A percentile compares a stretch with the other conserved stretches of the same genome.
Conservation (phyloP, 495 filamentous ascomycete genomes). For the Talaromyces borbonicus region DNA sequence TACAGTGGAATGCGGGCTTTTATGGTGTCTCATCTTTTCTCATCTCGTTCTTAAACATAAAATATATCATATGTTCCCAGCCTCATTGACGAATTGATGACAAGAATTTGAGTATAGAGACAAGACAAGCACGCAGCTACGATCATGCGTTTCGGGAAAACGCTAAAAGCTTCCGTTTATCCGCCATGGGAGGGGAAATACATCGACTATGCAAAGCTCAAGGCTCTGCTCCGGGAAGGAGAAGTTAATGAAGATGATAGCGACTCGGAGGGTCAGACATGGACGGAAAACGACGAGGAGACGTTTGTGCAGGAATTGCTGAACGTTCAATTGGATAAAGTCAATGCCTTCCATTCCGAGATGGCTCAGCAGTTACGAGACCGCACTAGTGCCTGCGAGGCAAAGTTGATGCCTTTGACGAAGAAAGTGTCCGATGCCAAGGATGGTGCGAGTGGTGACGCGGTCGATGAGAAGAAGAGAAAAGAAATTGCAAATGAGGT, state of each 20-base stretch:
- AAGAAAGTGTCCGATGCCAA: constrained; percentile 19
- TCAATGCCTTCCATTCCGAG: constrained; percentile 75
- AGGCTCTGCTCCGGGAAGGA: constrained; percentile 70
- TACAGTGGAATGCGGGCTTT: no score
- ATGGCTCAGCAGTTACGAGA: constrained; percentile 63
- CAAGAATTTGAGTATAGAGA: no score
- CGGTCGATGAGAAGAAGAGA: constrained; percentile 31
- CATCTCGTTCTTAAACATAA: no score
- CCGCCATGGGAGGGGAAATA: constrained; percentile 86
- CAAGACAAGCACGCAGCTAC: no score
- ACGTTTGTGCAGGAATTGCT: constrained; percentile 88
- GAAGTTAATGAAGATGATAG: constrained; percentile 41
- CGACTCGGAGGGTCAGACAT: constrained; percentile 44
- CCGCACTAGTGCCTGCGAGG: constrained; percentile 47
- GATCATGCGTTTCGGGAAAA: constrained; percentile 87
- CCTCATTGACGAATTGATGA: not conserved
- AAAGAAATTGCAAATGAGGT: constrained; percentile 53
- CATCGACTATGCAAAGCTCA: constrained; percentile 90
- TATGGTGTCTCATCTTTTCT: not conserved
- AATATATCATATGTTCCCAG: no score
- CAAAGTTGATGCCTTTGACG: constrained; percentile 38
- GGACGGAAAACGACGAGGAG: constrained; percentile 95
- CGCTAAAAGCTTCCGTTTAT: constrained; percentile 68
- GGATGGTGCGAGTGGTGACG: no score
- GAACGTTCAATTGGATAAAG: constrained; percentile 92